Base-by-base conservation (phyloP, 1,284 basidiomycete genomes). In the Melampsora americana region DNA sequence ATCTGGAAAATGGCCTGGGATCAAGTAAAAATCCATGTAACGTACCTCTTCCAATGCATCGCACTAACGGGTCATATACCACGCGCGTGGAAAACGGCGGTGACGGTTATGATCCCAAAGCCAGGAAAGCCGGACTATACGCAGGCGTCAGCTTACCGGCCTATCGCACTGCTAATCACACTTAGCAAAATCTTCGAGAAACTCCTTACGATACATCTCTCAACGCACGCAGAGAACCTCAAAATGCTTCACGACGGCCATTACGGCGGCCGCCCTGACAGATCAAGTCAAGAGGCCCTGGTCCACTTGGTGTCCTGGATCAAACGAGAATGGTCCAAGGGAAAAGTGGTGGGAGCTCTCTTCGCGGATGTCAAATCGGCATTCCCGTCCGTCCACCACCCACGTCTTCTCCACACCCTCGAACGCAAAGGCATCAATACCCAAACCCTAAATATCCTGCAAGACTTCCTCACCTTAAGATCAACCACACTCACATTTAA, bases 321-420 rank as follows among this genome's bases (percentile, higher is more conserved):
- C 23, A 68, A 56, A 39, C 1, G 20, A 2, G 18, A 68, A 18
- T 68, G 66, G 66, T 5, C 14, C 1, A 20, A 39, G 9, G 35
- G 53, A 5, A 69, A 60, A 42, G 26, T 69, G 5, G 67, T 69
- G 1, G 67, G 48, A 9, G 67, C 30, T 50, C 66, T 68, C 1
- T 68, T 50, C 18, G 14, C 60, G 23, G 68, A 70, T 28, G 56
- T 70, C 1, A 70, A 70, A 28, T 59, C 53, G 1, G 68, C 68
- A 1, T 70, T 59, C 35, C 68, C 68, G 1, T 70, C 68, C 14
- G 68, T 61, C 5, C 30, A 70, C 53, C 28, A 39, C 9, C 5
- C n/a, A 0, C 3, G 68, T 14, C 20, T 68, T 5, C 50, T 68
- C 12, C 14, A 68, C 18, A n/a, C n/a, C 2, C 28, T 68, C 2